A percentile compares a stretch with the other conserved stretches of the same genome.
These are phyloP conservation scores for Emergomyces orientalis DNA, from an alignment of 2,329 filamentous ascomycete genomes.

Conservation along the genomic window DNA sequence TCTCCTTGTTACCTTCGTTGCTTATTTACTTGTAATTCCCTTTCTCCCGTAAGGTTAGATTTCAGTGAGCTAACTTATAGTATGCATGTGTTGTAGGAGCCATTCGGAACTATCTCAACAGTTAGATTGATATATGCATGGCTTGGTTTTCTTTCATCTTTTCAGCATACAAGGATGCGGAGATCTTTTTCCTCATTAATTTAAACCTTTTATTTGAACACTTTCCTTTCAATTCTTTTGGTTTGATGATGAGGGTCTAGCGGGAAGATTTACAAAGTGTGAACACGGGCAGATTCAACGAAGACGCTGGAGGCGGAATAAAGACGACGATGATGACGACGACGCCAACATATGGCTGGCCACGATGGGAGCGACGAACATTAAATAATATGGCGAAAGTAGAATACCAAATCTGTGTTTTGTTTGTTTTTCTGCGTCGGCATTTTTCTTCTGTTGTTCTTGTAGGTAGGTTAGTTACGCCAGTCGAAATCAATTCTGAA, in stretches of 20 bases:
- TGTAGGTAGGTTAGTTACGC: background rate
- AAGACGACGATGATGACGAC: background rate
- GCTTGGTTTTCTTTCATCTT: slow-evolving; percentile 2
- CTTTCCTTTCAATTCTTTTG: background rate
- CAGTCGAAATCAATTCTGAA: background rate
- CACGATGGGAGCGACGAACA: slow-evolving; percentile 1
- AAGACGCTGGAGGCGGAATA: background rate
- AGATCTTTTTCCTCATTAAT: background rate
- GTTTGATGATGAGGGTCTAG: background rate
- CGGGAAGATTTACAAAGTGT: background rate
- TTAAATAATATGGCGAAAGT: slow-evolving; percentile 2
- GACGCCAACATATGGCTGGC: background rate
- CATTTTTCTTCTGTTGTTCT: background rate
- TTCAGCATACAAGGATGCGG: slow-evolving; percentile 5
- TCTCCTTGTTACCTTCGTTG: background rate
- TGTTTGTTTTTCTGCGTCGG: background rate
- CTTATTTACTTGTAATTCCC: background rate
- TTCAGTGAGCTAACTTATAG: background rate
- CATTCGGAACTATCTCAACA: slow-evolving; percentile 43
- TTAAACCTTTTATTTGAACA: background rate
- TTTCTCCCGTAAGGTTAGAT: background rate
- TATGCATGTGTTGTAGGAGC: slow-evolving; percentile 27
- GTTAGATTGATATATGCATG: slow-evolving; percentile 25
- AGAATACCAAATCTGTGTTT: slow-evolving; percentile 2
- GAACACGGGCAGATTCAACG: background rate